Base-by-base conservation (phyloP, 75 land plant genomes). In the Adiantum capillusveneris region DNA sequence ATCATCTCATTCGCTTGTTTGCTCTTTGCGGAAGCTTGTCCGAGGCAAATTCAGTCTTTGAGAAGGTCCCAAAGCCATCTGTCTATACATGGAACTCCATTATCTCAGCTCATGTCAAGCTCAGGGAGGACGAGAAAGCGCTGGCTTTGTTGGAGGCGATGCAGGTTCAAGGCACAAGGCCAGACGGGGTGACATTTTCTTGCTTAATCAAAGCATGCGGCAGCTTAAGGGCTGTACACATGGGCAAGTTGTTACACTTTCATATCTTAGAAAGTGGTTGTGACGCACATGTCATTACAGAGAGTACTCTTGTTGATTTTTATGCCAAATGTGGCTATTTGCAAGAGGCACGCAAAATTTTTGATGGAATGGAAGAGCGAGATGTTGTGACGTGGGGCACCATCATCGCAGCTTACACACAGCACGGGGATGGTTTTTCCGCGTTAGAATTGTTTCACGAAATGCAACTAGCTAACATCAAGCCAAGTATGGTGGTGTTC, bases 1-100 rank as follows among this genome's bases (percentile, higher is more conserved):
- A 46, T 46, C 50, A 46, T 46, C 69, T 82, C 44, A 49, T 82
- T 60, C 75, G 72, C 64, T 78, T 82, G 85, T 82, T 76, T 59
- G 78, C 79, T 0, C 78, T 75, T 62, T 82, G 85, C 62, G 81
- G 85, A 5, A 67, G 73, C 52, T 29, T 78, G 54, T 11, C 29
- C 1, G 72, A 72, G 20, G 85, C 81, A 11, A 75, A 73, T 19
- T 57, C 62, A 53, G 76, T 78, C 2, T 82, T 82, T 65, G 81
- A 78, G 44, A 28, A 13, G 36, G 55, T 70, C 53, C 54, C 60
- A 39, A 58, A 65, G 6, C 59, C 59, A 25, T 50, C 66, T 70
- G 59, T 64, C 34, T 44, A 65, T 18, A 42, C 73, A 3, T 70
- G 73, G 73, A 70, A 31, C 27, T 44, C 61, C 7, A 26, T 83